Conservation (phyloP, 2,329 filamentous ascomycete genomes). For the Sarocladium oryzae region DNA sequence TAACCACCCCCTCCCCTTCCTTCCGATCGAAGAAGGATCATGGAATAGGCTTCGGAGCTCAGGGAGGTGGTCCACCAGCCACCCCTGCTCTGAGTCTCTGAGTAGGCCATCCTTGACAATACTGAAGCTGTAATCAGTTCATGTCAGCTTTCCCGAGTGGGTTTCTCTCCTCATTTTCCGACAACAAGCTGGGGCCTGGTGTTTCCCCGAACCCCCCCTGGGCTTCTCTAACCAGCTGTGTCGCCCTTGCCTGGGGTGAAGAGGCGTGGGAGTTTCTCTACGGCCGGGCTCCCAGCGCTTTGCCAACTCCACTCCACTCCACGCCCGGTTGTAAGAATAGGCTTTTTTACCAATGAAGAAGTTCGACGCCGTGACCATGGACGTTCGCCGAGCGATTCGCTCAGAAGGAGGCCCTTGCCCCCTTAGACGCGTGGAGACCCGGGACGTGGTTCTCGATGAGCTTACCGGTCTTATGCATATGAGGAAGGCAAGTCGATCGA, state of each 20-base stretch:
- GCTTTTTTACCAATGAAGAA: background rate
- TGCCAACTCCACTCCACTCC: background rate
- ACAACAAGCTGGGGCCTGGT: background rate
- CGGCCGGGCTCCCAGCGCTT: too few relatives aligned
- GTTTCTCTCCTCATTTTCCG: background rate
- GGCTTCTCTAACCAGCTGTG: too few relatives aligned
- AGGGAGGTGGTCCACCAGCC: too few relatives aligned
- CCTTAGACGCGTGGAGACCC: too few relatives aligned
- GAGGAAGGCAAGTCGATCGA: background rate
- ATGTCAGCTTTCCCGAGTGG: conserved; percentile 3
- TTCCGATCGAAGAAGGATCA: background rate
- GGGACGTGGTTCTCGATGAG: background rate
- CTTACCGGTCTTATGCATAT: conserved; percentile 1
- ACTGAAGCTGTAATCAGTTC: conserved; percentile 6
- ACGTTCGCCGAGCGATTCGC: too few relatives aligned
- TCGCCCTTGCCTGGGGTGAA: background rate
- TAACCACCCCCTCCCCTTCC: too few relatives aligned
- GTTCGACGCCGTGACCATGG: background rate
- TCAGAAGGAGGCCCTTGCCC: too few relatives aligned
- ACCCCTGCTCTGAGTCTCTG: background rate
- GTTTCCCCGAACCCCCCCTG: background rate
- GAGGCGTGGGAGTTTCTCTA: background rate
- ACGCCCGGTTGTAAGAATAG: background rate
- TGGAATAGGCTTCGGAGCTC: background rate
- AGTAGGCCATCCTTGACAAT: background rate